phyloP scores from a whole-genome alignment of 805 yeast species.

The Metschnikowia aberdeeniae region DNA sequence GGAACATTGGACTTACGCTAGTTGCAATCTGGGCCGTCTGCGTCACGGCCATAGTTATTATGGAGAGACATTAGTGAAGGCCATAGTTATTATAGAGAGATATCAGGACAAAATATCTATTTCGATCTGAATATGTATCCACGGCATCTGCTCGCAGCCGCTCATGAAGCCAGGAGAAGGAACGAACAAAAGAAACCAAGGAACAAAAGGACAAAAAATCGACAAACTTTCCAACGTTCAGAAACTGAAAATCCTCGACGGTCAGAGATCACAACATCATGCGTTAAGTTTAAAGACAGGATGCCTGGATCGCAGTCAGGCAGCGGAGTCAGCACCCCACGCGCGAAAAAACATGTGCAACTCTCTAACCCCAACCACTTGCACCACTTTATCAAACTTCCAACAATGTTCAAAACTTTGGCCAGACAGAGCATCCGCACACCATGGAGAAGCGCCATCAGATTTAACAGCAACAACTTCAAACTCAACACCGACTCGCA shows the following conservation, averaged over 20 bases:
- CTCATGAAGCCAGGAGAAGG: background rate
- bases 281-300: no score
- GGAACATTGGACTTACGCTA: conserved; percentile 29
- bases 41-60: background rate
- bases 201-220: no score
- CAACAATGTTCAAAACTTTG: conserved; percentile 15
- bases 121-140: no score
- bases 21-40: conserved; percentile 27
- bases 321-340: conserved; percentile 1
- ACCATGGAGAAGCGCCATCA: conserved; percentile 14
- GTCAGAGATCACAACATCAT: background rate
- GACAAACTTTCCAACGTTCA: no score
- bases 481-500: conserved; percentile 35
- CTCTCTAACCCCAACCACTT: background rate
- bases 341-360: conserved; percentile 1
- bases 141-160: no score
- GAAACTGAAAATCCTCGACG: no score
- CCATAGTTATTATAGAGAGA: background rate
- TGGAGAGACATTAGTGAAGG: background rate
- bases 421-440: conserved; percentile 15
- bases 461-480: conserved; percentile 30
- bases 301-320: background rate
- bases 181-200: no score
- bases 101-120: background rate
- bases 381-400: background rate